A percentile compares a stretch with the other conserved stretches of the same genome.
These are phyloP conservation scores for Fraxinus pennsylvanica DNA, from an alignment of 257 asterid species.

Conservation along the genomic window DNA sequence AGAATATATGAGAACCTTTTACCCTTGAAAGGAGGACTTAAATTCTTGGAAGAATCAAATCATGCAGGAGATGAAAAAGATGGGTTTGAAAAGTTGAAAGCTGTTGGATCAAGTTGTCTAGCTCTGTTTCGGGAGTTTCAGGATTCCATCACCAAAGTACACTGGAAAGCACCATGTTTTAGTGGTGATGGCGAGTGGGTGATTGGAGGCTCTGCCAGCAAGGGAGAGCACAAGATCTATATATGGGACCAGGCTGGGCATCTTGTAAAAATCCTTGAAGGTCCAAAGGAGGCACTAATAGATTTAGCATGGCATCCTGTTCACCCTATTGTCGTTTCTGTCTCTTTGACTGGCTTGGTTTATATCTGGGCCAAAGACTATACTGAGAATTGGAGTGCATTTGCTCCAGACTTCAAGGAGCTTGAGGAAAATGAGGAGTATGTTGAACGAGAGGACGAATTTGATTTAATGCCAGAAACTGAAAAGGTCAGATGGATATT, in stretches of 20 bases:
- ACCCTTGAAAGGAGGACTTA: slow-evolving; percentile 60
- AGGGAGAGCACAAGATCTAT: slow-evolving; percentile 97
- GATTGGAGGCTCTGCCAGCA: slow-evolving; percentile 89
- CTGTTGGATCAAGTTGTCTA: slow-evolving; percentile 69
- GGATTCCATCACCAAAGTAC: slow-evolving; percentile 83
- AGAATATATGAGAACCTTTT: slow-evolving; percentile 82
- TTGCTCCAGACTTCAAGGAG: slow-evolving; percentile 94
- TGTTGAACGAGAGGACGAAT: slow-evolving; percentile 88
- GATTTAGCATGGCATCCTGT: slow-evolving; percentile 97
- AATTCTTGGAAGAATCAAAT: slow-evolving; percentile 42
- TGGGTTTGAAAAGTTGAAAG: slow-evolving; percentile 60
- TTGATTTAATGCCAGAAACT: slow-evolving; percentile 72
- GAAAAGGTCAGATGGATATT: slow-evolving; percentile 52
- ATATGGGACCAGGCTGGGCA: slow-evolving; percentile 94
- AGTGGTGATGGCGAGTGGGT: slow-evolving; percentile 99
- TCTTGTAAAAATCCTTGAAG: slow-evolving; percentile 93
- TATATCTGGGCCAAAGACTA: slow-evolving; percentile 98
- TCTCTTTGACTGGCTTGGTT: slow-evolving; percentile 77
- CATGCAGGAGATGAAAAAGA: slow-evolving; percentile 45
- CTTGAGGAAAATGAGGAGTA: slow-evolving; percentile 96
- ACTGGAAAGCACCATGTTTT: slow-evolving; percentile 94
- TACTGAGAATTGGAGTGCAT: slow-evolving; percentile 97
- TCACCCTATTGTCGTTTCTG: slow-evolving; percentile 80
- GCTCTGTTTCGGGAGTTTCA: slow-evolving; percentile 75
- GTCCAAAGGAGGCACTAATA: slow-evolving; percentile 85